These are phyloP conservation scores for Stylonectria norvegica DNA, from an alignment of 2,329 filamentous ascomycete species.

Conservation along the genomic window DNA sequence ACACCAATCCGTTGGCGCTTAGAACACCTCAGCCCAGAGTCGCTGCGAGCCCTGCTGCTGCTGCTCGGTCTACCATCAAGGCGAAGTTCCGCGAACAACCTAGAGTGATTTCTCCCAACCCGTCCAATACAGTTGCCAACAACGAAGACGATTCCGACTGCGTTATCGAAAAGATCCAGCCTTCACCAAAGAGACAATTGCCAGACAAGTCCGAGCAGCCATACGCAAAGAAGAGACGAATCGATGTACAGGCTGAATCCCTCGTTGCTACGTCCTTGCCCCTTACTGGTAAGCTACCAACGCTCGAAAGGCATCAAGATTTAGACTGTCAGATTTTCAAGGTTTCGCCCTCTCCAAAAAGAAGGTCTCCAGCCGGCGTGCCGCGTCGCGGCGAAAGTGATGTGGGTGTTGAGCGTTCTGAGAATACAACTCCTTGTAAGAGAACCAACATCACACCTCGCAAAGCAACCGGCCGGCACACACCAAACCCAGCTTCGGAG, in stretches of 20 bases:
- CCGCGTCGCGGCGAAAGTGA: conserved; percentile 2
- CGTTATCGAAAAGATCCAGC: conserved; percentile 15
- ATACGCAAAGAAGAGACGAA: conserved; percentile 13
- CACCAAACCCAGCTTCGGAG: not conserved
- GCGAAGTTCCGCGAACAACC: not conserved
- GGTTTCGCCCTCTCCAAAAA: conserved; percentile 4
- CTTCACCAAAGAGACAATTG: conserved; percentile 9
- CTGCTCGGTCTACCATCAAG: conserved; percentile 1
- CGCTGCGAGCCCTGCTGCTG: not conserved
- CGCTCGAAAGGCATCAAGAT: not conserved
- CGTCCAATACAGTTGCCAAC: not conserved
- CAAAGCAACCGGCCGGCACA: not conserved
- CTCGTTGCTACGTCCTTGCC: not conserved
- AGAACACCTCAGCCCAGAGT: not conserved
- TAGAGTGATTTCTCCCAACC: not conserved
- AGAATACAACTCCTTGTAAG: not conserved
- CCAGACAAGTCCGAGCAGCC: conserved; percentile 1
- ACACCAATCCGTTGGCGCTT: too few relatives aligned
- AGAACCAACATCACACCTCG: not conserved
- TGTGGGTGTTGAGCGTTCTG: conserved; percentile 4
- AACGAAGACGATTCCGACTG: conserved; percentile 14
- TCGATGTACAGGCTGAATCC: too few relatives aligned
- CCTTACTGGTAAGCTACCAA: not conserved
- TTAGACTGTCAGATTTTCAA: conserved; percentile 11
- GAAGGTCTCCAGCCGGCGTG: not conserved